These are phyloP conservation scores for Apiotrichum sp. DNA, from an alignment of 1,284 basidiomycete genomes.

Conservation along the genomic window DNA sequence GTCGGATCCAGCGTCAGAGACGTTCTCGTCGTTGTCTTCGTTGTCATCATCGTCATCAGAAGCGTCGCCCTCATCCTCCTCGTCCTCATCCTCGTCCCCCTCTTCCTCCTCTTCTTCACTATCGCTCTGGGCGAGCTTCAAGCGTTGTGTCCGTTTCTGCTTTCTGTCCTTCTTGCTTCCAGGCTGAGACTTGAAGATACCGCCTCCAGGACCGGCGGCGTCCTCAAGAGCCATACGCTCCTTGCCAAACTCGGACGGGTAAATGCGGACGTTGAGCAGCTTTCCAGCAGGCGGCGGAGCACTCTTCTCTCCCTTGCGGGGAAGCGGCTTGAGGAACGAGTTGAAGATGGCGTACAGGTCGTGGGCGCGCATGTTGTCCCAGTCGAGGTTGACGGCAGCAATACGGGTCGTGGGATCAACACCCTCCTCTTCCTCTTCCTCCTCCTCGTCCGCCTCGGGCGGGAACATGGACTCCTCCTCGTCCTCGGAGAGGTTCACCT, in stretches of 20 bases:
- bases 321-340: slow-evolving; percentile 59
- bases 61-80: slow-evolving; percentile 28
- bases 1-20: slow-evolving; percentile 21
- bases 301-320: slow-evolving; percentile 17
- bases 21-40: slow-evolving; percentile 51
- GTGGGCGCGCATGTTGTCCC: slow-evolving; percentile 88
- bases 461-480: slow-evolving; percentile 56
- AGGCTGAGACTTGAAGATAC: slow-evolving; percentile 57
- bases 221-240: slow-evolving; percentile 82
- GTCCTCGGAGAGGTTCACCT: slow-evolving; percentile 61
- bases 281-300: slow-evolving; percentile 53
- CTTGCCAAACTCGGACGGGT: slow-evolving; percentile 90
- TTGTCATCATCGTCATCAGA: slow-evolving; percentile 47
- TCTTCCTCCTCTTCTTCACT: slow-evolving; percentile 18
- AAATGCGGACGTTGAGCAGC: slow-evolving; percentile 71
- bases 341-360: slow-evolving; percentile 92
- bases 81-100: slow-evolving; percentile 22
- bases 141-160: slow-evolving; percentile 13
- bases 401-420: slow-evolving; percentile 60
- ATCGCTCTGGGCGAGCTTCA: slow-evolving; percentile 12
- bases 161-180: slow-evolving; percentile 20
- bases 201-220: slow-evolving; percentile 78
- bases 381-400: slow-evolving; percentile 94
- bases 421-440: slow-evolving; percentile 40
- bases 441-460: slow-evolving; percentile 26